Conservation (phyloP, 192 early-diverging fungal genomes). For the Globomyces pollinis-pini region DNA sequence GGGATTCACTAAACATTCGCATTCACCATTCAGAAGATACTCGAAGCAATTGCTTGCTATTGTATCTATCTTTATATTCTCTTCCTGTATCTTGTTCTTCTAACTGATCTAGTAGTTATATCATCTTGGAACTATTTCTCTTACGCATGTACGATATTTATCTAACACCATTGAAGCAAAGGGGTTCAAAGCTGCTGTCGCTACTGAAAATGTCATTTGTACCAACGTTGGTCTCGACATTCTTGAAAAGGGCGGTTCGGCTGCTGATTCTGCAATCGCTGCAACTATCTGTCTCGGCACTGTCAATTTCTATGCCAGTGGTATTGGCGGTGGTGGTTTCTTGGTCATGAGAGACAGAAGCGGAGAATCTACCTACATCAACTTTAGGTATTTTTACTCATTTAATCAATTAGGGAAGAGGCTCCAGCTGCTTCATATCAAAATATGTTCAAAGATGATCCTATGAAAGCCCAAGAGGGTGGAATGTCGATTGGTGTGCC, state of each 20-base stretch:
- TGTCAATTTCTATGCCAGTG: constrained; percentile 80
- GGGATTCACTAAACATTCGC: too few relatives aligned
- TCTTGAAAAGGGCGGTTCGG: constrained; percentile 77
- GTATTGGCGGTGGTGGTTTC: constrained; percentile 94
- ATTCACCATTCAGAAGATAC: too few relatives aligned
- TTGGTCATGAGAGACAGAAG: constrained; percentile 68
- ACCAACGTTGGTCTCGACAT: constrained; percentile 38
- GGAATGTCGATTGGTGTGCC: constrained; percentile 72
- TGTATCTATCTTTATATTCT: too few relatives aligned
- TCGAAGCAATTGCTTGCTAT: too few relatives aligned
- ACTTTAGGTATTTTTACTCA: too few relatives aligned
- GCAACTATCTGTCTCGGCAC: constrained; percentile 73
- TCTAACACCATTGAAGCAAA: too few relatives aligned
- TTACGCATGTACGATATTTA: too few relatives aligned
- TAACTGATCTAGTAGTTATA: too few relatives aligned
- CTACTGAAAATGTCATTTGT: constrained; percentile 11
- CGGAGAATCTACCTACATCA: constrained; percentile 49
- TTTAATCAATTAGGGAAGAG: too few relatives aligned
- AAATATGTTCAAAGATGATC: constrained; percentile 76
- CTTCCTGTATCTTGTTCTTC: too few relatives aligned
- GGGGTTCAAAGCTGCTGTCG: constrained; percentile 2
- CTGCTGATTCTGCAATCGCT: constrained; percentile 84
- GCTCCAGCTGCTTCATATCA: constrained; percentile 65
- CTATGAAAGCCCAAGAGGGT: constrained; percentile 59
- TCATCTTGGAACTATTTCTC: too few relatives aligned